phyloP scores from a whole-genome alignment of 768 basidiomycete genomes.

The Psilocybe subaeruginosa region DNA sequence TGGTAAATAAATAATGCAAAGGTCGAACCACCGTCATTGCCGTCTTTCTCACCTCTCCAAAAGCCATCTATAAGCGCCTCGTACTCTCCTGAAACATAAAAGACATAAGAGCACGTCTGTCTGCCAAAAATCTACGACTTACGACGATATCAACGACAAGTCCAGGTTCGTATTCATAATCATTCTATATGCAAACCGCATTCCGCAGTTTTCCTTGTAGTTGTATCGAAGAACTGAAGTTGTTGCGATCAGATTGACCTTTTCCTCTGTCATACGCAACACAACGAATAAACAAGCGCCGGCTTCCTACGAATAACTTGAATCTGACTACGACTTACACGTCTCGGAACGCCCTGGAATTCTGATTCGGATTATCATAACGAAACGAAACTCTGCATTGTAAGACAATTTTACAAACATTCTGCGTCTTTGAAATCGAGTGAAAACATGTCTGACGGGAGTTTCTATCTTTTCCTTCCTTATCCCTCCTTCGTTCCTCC shows the following conservation, averaged over 20 bases:
- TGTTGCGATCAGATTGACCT: background rate
- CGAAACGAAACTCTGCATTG: background rate
- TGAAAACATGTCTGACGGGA: background rate
- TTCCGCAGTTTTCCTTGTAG: background rate
- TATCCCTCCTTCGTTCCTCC: background rate
- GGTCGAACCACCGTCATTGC: background rate
- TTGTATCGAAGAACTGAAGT: background rate
- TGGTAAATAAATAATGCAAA: background rate
- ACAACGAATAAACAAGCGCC: background rate
- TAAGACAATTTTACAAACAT: conserved; percentile 1
- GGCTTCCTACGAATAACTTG: background rate
- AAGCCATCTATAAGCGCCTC: background rate
- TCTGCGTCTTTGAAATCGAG: background rate
- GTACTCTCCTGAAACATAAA: background rate
- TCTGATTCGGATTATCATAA: background rate
- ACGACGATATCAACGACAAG: background rate
- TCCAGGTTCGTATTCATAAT: background rate
- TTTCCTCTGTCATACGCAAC: background rate
- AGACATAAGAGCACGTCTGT: too few species aligned
- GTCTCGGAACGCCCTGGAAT: background rate
- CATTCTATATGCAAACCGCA: background rate
- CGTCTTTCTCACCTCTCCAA: background rate
- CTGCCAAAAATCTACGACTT: background rate
- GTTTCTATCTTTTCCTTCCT: background rate
- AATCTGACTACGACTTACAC: background rate